A percentile compares a stretch with the other conserved stretches of the same genome.
Conservation (phyloP, 163 green algal genomes). For the Scenedesmus sp. region DNA sequence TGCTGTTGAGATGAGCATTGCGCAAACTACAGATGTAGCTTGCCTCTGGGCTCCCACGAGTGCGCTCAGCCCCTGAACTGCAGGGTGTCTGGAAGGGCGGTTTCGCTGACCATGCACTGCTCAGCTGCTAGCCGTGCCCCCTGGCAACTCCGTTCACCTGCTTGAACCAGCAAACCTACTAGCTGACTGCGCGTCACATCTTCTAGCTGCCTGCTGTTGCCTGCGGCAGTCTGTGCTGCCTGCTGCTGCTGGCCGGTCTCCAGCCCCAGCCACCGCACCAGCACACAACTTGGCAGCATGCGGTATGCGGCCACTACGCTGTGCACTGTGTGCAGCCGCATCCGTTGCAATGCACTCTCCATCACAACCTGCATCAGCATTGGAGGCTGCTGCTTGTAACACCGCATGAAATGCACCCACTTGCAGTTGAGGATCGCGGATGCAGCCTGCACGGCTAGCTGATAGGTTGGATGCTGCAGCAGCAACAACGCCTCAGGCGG, state of each 20-base stretch:
- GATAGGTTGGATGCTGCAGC: constrained; percentile 17
- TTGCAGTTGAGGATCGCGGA: neutral
- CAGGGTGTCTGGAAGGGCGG: constrained; percentile 11
- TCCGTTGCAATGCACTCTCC: neutral
- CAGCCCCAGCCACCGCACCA: constrained; percentile 22
- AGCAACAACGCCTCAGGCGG: neutral
- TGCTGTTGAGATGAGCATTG: too few relatives aligned
- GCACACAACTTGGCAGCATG: neutral
- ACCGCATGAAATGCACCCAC: constrained; percentile 3
- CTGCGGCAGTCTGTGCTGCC: neutral
- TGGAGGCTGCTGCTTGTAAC: neutral
- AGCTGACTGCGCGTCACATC: neutral
- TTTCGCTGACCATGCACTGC: neutral
- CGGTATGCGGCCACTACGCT: neutral
- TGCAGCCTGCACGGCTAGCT: neutral
- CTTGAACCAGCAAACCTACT: neutral
- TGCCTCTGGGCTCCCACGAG: too few relatives aligned
- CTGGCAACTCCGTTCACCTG: neutral
- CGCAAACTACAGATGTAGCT: too few relatives aligned
- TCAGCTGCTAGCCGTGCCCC: neutral
- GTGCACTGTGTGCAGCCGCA: constrained; percentile 2
- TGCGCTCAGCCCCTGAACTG: constrained; percentile 14
- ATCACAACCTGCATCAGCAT: constrained; percentile 9
- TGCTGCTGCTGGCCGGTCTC: neutral
- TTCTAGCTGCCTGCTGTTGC: too few relatives aligned